Evolutionary conservation across 1,284 basidiomycete species (phyloP).

Genomic region (Moesziomyces sp.): DNA sequence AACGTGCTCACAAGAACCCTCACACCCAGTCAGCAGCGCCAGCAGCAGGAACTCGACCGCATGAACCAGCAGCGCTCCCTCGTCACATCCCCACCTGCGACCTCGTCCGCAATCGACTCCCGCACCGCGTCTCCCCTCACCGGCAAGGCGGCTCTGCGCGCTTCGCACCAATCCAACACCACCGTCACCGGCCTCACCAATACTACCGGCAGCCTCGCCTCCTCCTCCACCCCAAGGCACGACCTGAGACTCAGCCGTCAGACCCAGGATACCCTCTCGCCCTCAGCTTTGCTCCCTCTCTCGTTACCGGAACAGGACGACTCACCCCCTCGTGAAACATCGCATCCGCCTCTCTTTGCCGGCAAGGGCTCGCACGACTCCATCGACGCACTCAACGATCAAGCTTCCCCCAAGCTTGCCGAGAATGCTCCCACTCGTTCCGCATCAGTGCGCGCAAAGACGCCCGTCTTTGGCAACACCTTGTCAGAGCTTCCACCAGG

Average conservation of each 20-base stretch:
- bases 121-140: slow-evolving; percentile 5
- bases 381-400: slow-evolving; percentile 9
- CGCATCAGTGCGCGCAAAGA: slow-evolving; percentile 28
- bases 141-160: slow-evolving; percentile 9
- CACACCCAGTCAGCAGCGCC: slow-evolving; percentile 10
- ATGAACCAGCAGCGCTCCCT: slow-evolving; percentile 24
- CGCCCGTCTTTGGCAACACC: slow-evolving; percentile 32
- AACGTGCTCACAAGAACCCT: slow-evolving; percentile 10
- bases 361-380: slow-evolving; percentile 25
- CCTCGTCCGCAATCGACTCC: neutral
- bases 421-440: slow-evolving; percentile 14
- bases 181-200: slow-evolving; percentile 13
- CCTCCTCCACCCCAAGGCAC: slow-evolving; percentile 15
- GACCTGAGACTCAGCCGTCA: slow-evolving; percentile 23
- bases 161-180: slow-evolving; percentile 23
- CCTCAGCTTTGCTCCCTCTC: slow-evolving; percentile 7
- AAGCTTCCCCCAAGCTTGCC: neutral
- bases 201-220: slow-evolving; percentile 5
- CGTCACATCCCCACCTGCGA: slow-evolving; percentile 1
- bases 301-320: slow-evolving; percentile 4
- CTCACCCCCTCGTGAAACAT: neutral
- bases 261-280: slow-evolving; percentile 14
- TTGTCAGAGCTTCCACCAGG: slow-evolving; percentile 19
- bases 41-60: slow-evolving; percentile 22
- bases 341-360: slow-evolving; percentile 8